phyloP scores from a whole-genome alignment of 352 stramenopile genomes.

The Thalassiosira delicatula region DNA sequence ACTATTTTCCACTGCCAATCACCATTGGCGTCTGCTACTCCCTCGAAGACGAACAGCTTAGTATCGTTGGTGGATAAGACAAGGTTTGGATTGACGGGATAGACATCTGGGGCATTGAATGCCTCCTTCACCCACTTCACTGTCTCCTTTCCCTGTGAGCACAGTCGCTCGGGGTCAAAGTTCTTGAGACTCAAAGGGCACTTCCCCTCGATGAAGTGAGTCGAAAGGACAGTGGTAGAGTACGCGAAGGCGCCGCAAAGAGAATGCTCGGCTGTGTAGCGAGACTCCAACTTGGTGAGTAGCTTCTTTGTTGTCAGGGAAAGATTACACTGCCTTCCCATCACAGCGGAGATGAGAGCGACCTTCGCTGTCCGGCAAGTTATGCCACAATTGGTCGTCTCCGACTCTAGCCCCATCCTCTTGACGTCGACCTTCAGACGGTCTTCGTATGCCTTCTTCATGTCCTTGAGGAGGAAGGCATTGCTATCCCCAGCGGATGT shows the following conservation, averaged over 20 bases:
- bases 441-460: background rate
- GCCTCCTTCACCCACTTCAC: constrained; percentile 25
- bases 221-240: constrained; percentile 12
- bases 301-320: background rate
- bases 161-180: background rate
- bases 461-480: background rate
- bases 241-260: constrained; percentile 1
- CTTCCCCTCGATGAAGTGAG: constrained; percentile 24
- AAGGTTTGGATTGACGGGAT: constrained; percentile 33
- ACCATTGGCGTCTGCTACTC: background rate
- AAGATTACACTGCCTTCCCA: background rate
- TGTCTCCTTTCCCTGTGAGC: background rate
- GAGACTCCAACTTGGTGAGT: constrained; percentile 8
- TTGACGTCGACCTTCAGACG: background rate
- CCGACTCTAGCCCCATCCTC: background rate
- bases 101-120: background rate
- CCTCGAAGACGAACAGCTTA: constrained; percentile 28
- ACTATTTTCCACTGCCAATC: constrained; percentile 33
- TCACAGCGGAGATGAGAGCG: background rate
- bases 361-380: background rate
- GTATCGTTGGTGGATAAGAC: constrained; percentile 36
- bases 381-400: background rate
- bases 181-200: too few species aligned
- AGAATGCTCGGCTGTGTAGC: constrained; percentile 19
- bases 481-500: background rate